phyloP scores from a whole-genome alignment of 2,329 filamentous ascomycete genomes.

The Ophiosphaerella korrae region DNA sequence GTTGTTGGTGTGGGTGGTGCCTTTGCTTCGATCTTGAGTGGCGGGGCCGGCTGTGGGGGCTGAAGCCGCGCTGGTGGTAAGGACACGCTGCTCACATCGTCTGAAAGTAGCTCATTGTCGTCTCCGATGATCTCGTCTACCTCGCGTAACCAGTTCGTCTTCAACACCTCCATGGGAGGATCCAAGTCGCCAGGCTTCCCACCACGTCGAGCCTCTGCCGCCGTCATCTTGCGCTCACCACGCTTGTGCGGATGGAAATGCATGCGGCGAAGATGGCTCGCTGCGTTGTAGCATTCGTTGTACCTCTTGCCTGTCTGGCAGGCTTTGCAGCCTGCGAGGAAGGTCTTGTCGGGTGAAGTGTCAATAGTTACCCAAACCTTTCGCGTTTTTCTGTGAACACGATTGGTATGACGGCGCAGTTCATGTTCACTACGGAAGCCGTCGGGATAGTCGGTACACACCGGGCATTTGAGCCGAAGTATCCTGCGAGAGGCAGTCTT shows the following conservation, averaged over 20 bases:
- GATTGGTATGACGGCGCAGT: conserved; percentile 57
- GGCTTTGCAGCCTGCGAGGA: conserved; percentile 81
- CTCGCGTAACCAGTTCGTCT: conserved; percentile 63
- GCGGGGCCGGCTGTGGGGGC: conserved; percentile 13
- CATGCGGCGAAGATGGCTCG: conserved; percentile 82
- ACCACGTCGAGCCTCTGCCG: conserved; percentile 63
- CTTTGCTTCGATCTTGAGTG: conserved; percentile 31
- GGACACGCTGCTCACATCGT: conserved; percentile 26
- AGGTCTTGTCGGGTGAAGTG: conserved; percentile 63
- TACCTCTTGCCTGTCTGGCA: conserved; percentile 80
- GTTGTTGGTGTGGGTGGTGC: conserved; percentile 45
- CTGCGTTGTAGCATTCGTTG: conserved; percentile 91
- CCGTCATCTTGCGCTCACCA: conserved; percentile 57
- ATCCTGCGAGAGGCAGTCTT: conserved; percentile 42
- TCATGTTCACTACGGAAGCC: conserved; percentile 89
- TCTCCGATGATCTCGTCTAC: conserved; percentile 53
- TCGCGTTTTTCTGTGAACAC: conserved; percentile 67
- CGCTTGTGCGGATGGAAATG: conserved; percentile 79
- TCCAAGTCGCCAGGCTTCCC: conserved; percentile 61
- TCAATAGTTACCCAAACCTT: conserved; percentile 70
- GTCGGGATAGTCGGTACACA: conserved; percentile 73
- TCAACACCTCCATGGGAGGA: conserved; percentile 66
- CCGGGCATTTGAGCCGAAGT: conserved; percentile 57
- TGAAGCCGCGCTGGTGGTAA: conserved; percentile 14
- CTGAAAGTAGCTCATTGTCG: conserved; percentile 27